Evolutionary conservation across 495 filamentous ascomycete genomes (phyloP).

Genomic region (Trichoderma virens): DNA sequence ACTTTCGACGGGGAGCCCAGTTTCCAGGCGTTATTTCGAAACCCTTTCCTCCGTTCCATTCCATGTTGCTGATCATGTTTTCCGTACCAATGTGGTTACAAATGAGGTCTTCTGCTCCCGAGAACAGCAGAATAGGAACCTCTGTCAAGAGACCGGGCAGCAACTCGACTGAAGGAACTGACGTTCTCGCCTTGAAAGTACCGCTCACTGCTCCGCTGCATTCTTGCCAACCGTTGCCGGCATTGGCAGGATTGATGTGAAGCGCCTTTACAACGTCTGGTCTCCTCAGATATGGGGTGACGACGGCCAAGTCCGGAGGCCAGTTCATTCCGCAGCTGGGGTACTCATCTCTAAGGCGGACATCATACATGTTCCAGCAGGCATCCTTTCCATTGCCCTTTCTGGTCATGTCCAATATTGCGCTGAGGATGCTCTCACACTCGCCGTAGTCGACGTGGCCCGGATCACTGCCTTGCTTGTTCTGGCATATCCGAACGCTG

Average conservation of each 20-base stretch:
- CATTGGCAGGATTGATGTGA: slow-evolving; percentile 73
- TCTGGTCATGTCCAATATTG: slow-evolving; percentile 55
- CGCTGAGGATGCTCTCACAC: slow-evolving; percentile 69
- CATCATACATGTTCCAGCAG: slow-evolving; percentile 93
- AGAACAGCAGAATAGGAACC: slow-evolving; percentile 77
- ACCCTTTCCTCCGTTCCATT: slow-evolving; percentile 83
- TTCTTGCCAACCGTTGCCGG: slow-evolving; percentile 85
- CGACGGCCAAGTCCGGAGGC: slow-evolving; percentile 71
- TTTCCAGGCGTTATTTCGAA: slow-evolving; percentile 86
- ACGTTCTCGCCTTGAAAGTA: slow-evolving; percentile 59
- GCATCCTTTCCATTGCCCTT: slow-evolving; percentile 35
- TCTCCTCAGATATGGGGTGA: slow-evolving; percentile 78
- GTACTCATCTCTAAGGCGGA: slow-evolving; percentile 66
- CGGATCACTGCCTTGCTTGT: slow-evolving; percentile 52
- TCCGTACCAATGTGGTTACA: slow-evolving; percentile 97
- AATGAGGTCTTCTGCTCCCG: slow-evolving; percentile 87
- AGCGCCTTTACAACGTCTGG: slow-evolving; percentile 72
- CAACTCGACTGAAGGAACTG: slow-evolving; percentile 61
- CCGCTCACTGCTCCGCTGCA: slow-evolving; percentile 70
- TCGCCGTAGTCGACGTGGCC: slow-evolving; percentile 55
- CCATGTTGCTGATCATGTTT: slow-evolving; percentile 79
- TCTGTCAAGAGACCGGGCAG: slow-evolving; percentile 71
- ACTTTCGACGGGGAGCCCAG: slow-evolving; percentile 84
- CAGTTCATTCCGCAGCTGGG: slow-evolving; percentile 90
- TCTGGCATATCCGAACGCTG: slow-evolving; percentile 46